These are phyloP conservation scores for Davidsoniella eucalypti DNA, from an alignment of 2,329 filamentous ascomycete species.

Conservation along the genomic window DNA sequence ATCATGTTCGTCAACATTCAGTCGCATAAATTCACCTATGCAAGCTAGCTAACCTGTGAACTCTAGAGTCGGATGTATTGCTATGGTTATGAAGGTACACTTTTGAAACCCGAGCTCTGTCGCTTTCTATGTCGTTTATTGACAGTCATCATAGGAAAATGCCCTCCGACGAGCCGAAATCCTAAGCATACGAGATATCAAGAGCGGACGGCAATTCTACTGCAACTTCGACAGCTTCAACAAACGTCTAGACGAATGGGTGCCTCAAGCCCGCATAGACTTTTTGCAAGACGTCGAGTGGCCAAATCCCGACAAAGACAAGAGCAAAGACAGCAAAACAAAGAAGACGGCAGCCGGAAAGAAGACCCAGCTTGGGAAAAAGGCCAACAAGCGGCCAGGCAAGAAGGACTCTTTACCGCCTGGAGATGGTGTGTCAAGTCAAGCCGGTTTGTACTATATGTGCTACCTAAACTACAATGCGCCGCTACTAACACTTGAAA, in stretches of 20 bases:
- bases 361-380: constrained; percentile 43
- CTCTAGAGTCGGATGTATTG: constrained; percentile 37
- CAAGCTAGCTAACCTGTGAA: not conserved
- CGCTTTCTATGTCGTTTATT: not conserved
- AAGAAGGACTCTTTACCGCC: constrained; percentile 39
- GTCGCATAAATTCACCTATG: not conserved
- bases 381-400: constrained; percentile 35
- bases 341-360: constrained; percentile 48
- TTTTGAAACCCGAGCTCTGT: not conserved
- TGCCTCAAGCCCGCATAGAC: constrained; percentile 66
- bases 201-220: constrained; percentile 79
- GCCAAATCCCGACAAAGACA: constrained; percentile 78
- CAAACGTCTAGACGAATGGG: constrained; percentile 75
- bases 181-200: constrained; percentile 79
- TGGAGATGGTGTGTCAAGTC: constrained; percentile 32
- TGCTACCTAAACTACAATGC: not conserved
- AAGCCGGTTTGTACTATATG: constrained; percentile 5
- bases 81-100: constrained; percentile 35
- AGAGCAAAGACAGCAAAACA: constrained; percentile 56
- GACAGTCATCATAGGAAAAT: constrained; percentile 37
- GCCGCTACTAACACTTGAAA: not conserved
- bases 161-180: constrained; percentile 87
- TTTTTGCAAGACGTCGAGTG: constrained; percentile 86
- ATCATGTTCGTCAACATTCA: constrained; percentile 38
- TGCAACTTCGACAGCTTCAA: constrained; percentile 99